A percentile compares a stretch with the other conserved stretches of the same genome.
These are phyloP conservation scores for Tephrocybe sp. DNA, from an alignment of 768 basidiomycete species.

Conservation along the genomic window DNA sequence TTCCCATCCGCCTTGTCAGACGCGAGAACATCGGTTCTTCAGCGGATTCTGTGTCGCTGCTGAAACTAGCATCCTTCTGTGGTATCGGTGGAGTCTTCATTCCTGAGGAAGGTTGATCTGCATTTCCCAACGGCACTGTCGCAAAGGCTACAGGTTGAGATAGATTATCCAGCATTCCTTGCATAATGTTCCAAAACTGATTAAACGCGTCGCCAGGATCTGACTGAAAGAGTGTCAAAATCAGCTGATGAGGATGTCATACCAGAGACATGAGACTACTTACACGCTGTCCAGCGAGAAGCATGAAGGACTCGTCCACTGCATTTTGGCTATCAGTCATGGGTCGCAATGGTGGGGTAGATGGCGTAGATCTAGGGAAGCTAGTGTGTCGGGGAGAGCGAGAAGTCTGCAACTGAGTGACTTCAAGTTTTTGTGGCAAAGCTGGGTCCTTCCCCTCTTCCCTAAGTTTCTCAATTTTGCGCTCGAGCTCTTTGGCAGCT, in stretches of 20 bases:
- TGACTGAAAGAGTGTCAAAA: constrained; percentile 37
- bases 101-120: constrained; percentile 26
- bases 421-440: constrained; percentile 59
- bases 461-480: constrained; percentile 66
- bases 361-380: constrained; percentile 39
- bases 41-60: constrained; percentile 60
- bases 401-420: constrained; percentile 21
- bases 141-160: constrained; percentile 84
- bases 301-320: constrained; percentile 88
- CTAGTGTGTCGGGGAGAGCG: constrained; percentile 28
- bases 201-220: constrained; percentile 88
- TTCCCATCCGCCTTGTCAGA: constrained; percentile 50
- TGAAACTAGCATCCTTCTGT: constrained; percentile 49
- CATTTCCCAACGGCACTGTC: constrained; percentile 65
- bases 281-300: constrained; percentile 74
- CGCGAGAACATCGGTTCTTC: constrained; percentile 63
- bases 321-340: constrained; percentile 58
- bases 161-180: constrained; percentile 84
- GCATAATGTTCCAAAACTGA: constrained; percentile 86
- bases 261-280: constrained; percentile 21
- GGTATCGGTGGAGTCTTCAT: constrained; percentile 23
- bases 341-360: constrained; percentile 42
- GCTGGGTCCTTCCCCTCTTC: constrained; percentile 78
- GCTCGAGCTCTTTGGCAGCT: constrained; percentile 66
- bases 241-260: constrained; percentile 9